phyloP scores from a whole-genome alignment of 169 alveolate genomes.

The Cytauxzoon felis region DNA sequence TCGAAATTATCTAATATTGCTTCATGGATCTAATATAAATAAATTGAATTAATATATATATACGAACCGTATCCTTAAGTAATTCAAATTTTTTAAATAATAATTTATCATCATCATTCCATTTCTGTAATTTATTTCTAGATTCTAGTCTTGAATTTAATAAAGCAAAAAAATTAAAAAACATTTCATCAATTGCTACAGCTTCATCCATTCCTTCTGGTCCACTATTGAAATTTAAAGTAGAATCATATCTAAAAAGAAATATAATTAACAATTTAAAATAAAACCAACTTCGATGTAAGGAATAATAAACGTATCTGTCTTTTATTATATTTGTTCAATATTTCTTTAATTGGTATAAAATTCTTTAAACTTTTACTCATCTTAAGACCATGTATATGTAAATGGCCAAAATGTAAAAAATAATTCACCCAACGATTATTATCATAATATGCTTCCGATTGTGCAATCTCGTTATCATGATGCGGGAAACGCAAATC shows the following conservation, averaged over 20 bases:
- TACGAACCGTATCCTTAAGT: slow-evolving; percentile 60
- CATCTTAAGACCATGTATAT: slow-evolving; percentile 97
- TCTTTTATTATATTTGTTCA: slow-evolving; percentile 75
- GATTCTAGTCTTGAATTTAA: slow-evolving; percentile 80
- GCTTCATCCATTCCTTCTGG: slow-evolving; percentile 90
- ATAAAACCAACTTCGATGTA: slow-evolving; percentile 68
- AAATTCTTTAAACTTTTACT: slow-evolving; percentile 95
- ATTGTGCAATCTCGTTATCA: slow-evolving; percentile 98
- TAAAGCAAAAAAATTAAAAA: slow-evolving; percentile 88
- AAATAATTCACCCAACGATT: slow-evolving; percentile 95
- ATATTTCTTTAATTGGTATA: slow-evolving; percentile 87
- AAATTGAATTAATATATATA: background rate
- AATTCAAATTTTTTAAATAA: slow-evolving; percentile 50
- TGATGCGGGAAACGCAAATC: slow-evolving; percentile 99
- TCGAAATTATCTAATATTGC: slow-evolving; percentile 84
- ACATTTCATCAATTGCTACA: slow-evolving; percentile 85
- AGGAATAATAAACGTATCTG: slow-evolving; percentile 87
- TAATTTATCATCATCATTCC: slow-evolving; percentile 59
- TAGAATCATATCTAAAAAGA: slow-evolving; percentile 82
- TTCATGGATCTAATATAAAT: slow-evolving; percentile 64
- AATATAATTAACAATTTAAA: slow-evolving; percentile 7
- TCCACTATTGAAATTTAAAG: slow-evolving; percentile 85
- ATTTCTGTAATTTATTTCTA: slow-evolving; percentile 50
- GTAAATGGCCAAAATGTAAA: slow-evolving; percentile 96
- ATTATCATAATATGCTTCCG: slow-evolving; percentile 94